A percentile compares a stretch with the other conserved stretches of the same genome.
Conservation (phyloP, 2,329 filamentous ascomycete species). For the Amesomyces nigricolor region DNA sequence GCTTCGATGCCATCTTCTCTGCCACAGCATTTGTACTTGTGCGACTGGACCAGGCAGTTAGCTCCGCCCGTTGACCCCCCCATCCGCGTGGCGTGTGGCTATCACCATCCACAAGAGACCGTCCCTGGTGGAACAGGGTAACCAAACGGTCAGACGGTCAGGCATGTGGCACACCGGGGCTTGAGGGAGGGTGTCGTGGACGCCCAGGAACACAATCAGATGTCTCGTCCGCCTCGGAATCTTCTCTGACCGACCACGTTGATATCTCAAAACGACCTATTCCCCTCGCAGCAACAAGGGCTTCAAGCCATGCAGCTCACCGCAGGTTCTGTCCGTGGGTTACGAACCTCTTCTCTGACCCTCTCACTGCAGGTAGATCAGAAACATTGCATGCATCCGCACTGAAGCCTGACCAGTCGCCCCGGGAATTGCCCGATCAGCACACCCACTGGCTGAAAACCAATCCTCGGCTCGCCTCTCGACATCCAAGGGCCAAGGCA, state of each 20-base stretch:
- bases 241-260: background rate
- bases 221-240: slow-evolving; percentile 1
- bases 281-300: too few relatives aligned
- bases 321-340: too few relatives aligned
- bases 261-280: too few relatives aligned
- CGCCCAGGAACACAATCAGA: background rate
- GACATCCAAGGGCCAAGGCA: slow-evolving; percentile 7
- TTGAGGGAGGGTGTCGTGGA: background rate
- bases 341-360: background rate
- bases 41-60: slow-evolving; percentile 16
- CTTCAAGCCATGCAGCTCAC: too few relatives aligned
- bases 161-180: slow-evolving; percentile 13
- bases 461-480: slow-evolving; percentile 11
- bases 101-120: background rate
- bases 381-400: slow-evolving; percentile 10
- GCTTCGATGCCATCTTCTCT: background rate
- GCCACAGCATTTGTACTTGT: slow-evolving; percentile 17
- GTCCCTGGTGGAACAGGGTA: slow-evolving; percentile 10
- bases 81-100: slow-evolving; percentile 4
- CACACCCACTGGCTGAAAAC: slow-evolving; percentile 16
- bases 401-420: slow-evolving; percentile 15
- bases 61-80: background rate
- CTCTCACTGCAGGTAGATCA: slow-evolving; percentile 3
- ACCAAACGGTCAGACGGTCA: slow-evolving; percentile 14
- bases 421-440: slow-evolving; percentile 13